Evolutionary conservation across 2,329 filamentous ascomycete genomes (phyloP), one percentile per base, ranked within the genome.

Genomic region (Aspergillus piperis): DNA sequence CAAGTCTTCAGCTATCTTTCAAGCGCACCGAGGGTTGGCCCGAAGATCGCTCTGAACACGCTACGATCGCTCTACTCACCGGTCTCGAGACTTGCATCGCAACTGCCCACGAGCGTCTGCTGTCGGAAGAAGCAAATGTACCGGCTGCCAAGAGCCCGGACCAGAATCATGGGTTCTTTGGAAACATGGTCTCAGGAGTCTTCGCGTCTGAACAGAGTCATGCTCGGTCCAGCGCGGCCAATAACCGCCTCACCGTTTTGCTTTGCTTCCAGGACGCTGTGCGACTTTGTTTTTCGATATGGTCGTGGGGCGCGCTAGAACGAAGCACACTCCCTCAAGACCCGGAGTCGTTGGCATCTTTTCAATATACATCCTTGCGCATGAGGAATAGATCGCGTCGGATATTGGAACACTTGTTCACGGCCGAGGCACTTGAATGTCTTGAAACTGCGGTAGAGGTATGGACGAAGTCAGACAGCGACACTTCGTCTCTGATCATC

Each of bases 211-310:
- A 97, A 61, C 82, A 86, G 0, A 87, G 85, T 2, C 90, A 93
- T 62, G 84, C 87, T n/a, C 88, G 92, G 52, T 92, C 88, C 61
- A 87, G 89, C 7, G 92, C 91, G n/a, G 92, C 93, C 8, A 99
- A 98, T 70, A 94, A 95, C 68, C 87, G 94, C 49, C 82, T 99
- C 21, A 98, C 95, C 0, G 94, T 99, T 19, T 83, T 97, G 47
- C 82, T 99, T n/a, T 96, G 93, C 10, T 96, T 99, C 73, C 94
- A 98, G 75, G 96, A 99, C 73, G 92, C 93, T 1, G 91, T 98
- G 60, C 87, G 92, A 23, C 90, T 96, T 53, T 96, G 93, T 75
- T 96, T 96, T 73, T 87, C 83, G 11, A 96, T 99, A 55, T 99
- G 96, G 95, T 90, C 91, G 0, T 99, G 95, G 94, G 91, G 85